Evolutionary conservation across 768 basidiomycete species (phyloP).

Genomic region (Pleurotus ostreatus): DNA sequence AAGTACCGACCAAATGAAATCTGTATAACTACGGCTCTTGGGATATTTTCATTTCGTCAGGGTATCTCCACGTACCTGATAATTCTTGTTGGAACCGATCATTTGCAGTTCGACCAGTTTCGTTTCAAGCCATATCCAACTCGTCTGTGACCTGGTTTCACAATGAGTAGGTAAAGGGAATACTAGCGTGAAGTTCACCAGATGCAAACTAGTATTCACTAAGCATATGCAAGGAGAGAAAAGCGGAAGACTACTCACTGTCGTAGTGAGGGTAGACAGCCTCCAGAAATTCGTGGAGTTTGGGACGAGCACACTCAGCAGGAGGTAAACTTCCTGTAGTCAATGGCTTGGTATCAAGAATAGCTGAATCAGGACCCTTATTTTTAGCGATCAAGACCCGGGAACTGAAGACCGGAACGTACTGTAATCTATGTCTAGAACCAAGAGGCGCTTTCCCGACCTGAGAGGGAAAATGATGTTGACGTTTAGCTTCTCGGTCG

Average conservation of each 20-base stretch:
- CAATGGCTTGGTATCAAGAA: constrained; percentile 80
- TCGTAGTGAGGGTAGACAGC: constrained; percentile 81
- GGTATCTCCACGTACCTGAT: constrained; percentile 46
- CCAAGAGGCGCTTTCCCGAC: constrained; percentile 74
- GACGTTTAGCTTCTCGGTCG: constrained; percentile 56
- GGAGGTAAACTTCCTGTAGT: constrained; percentile 80
- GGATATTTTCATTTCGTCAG: neutral
- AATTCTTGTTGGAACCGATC: constrained; percentile 65
- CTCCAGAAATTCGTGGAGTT: constrained; percentile 81
- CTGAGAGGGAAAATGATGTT: constrained; percentile 77
- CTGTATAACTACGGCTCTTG: constrained; percentile 22
- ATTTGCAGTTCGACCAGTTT: constrained; percentile 86
- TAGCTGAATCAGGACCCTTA: constrained; percentile 40
- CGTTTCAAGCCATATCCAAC: constrained; percentile 86
- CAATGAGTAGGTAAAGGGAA: neutral
- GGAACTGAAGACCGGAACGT: constrained; percentile 18
- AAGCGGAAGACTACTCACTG: constrained; percentile 31
- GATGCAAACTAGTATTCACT: constrained; percentile 54
- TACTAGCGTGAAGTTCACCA: constrained; percentile 45
- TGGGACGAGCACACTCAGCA: constrained; percentile 77
- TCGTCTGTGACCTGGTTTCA: constrained; percentile 69
- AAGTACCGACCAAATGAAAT: constrained; percentile 56
- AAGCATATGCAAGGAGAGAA: neutral
- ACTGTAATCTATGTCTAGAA: constrained; percentile 91
- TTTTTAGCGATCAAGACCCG: neutral